These are phyloP conservation scores for Daldinia decipiens DNA, from an alignment of 495 filamentous ascomycete genomes.

Conservation along the genomic window DNA sequence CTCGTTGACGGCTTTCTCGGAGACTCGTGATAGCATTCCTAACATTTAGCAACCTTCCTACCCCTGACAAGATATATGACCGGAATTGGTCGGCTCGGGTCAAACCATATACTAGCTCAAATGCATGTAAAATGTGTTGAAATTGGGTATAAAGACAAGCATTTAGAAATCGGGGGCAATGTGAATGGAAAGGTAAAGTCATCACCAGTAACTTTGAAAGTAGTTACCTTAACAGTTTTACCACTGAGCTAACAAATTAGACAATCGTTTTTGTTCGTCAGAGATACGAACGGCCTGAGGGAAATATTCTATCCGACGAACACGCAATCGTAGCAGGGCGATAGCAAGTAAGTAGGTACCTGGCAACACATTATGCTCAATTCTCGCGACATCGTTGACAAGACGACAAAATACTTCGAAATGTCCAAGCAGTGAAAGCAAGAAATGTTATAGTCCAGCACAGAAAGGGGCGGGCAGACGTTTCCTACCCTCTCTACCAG, in stretches of 20 bases:
- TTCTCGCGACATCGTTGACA: neutral
- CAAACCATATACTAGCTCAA: neutral
- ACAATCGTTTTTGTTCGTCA: neutral
- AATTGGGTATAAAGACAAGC: neutral
- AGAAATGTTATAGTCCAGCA: neutral
- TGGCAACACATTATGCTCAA: neutral
- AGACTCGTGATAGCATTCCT: too few species aligned
- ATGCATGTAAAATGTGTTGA: neutral
- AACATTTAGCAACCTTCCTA: too few species aligned
- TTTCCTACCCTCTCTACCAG: neutral
- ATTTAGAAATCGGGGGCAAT: neutral
- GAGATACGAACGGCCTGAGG: neutral
- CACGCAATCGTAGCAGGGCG: neutral
- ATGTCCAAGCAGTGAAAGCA: neutral
- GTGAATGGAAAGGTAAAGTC: neutral
- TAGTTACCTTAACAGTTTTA: neutral
- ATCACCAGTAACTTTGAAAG: neutral
- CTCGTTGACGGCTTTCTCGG: too few species aligned
- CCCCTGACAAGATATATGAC: neutral
- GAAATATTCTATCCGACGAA: neutral
- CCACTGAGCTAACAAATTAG: neutral
- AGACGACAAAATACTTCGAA: neutral
- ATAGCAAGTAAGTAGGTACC: neutral
- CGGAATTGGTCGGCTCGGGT: neutral
- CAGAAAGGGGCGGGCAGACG: neutral